phyloP scores from a whole-genome alignment of 2,329 filamentous ascomycete species.

The Xenoacremonium recifei region DNA sequence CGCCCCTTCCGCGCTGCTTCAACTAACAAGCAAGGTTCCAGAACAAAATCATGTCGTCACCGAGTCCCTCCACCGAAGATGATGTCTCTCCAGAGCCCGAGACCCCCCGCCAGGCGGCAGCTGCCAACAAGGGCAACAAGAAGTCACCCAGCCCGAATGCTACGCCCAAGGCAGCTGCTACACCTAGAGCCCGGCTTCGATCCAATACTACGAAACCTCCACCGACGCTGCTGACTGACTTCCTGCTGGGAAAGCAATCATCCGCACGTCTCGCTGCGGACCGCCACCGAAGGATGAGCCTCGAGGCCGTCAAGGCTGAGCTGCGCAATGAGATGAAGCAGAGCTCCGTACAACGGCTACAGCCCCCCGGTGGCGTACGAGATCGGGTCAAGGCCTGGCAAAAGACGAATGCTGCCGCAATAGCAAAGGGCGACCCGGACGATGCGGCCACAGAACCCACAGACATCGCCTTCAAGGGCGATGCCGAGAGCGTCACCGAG shows the following conservation, averaged over 20 bases:
- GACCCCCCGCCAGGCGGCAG: constrained; percentile 15
- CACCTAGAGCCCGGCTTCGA: constrained; percentile 29
- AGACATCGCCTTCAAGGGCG: constrained; percentile 59
- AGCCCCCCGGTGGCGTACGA: constrained; percentile 65
- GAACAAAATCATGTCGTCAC: constrained; percentile 26
- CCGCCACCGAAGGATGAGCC: constrained; percentile 53
- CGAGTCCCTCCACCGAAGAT: constrained; percentile 22
- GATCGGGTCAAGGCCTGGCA: constrained; percentile 86
- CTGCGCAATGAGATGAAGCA: constrained; percentile 55
- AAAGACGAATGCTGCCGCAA: constrained; percentile 68
- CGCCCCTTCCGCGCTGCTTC: too few relatives aligned
- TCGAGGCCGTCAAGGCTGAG: constrained; percentile 58
- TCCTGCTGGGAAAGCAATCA: constrained; percentile 56
- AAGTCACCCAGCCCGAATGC: constrained; percentile 10
- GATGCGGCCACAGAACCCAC: constrained; percentile 57
- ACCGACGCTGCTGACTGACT: constrained; percentile 53
- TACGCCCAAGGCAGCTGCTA: constrained; percentile 43
- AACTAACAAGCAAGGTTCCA: constrained; percentile 10
- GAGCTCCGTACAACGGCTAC: constrained; percentile 56
- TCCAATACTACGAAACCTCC: constrained; percentile 39
- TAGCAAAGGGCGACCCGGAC: constrained; percentile 50
- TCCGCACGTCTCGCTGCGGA: constrained; percentile 54
- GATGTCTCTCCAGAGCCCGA: constrained; percentile 22
- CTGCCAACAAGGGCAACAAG: constrained; percentile 13
- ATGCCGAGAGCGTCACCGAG: constrained; percentile 58